These are phyloP conservation scores for Epipyxis sp. DNA, from an alignment of 108 stramenopile genomes.

Conservation along the genomic window DNA sequence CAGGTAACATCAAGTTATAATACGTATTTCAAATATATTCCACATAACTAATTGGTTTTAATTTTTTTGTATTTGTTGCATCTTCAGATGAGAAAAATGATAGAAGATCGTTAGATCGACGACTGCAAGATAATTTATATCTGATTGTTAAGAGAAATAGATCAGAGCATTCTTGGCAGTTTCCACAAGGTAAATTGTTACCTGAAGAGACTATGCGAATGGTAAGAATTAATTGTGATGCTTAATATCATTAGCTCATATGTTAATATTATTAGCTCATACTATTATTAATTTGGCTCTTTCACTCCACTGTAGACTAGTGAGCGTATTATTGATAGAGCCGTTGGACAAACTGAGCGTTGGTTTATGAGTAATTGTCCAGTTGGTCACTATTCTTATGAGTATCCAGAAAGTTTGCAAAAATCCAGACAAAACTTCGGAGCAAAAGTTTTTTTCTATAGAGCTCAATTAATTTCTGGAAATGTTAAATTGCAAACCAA, in stretches of 20 bases:
- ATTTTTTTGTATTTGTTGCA: too few species aligned
- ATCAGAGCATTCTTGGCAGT: background rate
- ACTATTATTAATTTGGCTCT: too few species aligned
- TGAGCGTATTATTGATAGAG: background rate
- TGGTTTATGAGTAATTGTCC: background rate
- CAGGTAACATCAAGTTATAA: constrained; percentile 5
- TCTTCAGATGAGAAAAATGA: background rate
- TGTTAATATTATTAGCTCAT: too few species aligned
- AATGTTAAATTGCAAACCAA: background rate
- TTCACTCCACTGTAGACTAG: too few species aligned
- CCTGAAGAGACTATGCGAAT: background rate
- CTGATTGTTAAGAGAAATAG: constrained; percentile 5
- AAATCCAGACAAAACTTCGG: background rate
- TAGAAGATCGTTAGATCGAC: constrained; percentile 1
- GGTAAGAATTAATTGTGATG: too few species aligned
- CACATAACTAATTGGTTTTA: too few species aligned
- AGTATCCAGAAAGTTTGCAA: background rate
- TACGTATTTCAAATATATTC: too few species aligned
- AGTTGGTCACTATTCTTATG: constrained; percentile 18
- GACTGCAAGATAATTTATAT: background rate
- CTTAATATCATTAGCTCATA: too few species aligned
- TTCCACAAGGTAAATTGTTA: constrained; percentile 22
- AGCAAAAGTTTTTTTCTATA: background rate
- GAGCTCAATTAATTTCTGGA: background rate
- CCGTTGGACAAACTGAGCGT: background rate